Evolutionary conservation across 2,329 filamentous ascomycete species (phyloP).

Genomic region (Sordariomycetes sp.): DNA sequence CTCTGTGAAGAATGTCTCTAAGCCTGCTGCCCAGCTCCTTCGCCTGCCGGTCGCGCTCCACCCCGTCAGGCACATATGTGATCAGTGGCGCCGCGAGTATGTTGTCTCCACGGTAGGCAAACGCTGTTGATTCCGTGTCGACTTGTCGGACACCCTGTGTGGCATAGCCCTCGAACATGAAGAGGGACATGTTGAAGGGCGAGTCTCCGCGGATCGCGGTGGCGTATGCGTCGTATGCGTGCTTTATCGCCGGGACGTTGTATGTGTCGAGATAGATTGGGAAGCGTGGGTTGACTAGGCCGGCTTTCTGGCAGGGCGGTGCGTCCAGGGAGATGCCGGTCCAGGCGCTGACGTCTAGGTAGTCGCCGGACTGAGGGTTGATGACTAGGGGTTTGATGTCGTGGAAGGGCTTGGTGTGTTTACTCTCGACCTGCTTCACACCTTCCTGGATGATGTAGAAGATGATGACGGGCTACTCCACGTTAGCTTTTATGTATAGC

Average conservation of each 20-base stretch:
- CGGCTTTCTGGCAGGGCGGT: conserved; percentile 30
- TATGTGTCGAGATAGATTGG: conserved; percentile 32
- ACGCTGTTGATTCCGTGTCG: conserved; percentile 27
- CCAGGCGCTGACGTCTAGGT: conserved; percentile 34
- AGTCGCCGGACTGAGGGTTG: conserved; percentile 24
- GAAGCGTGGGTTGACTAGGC: conserved; percentile 29
- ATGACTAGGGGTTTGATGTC: conserved; percentile 26
- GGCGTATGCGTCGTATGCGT: conserved; percentile 22
- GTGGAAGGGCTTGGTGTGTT: conserved; percentile 31
- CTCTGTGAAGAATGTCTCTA: conserved; percentile 24
- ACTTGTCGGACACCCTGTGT: conserved; percentile 29
- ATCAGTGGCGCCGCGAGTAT: conserved; percentile 29
- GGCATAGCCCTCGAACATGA: conserved; percentile 47
- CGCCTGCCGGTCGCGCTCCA: conserved; percentile 21
- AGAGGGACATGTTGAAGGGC: conserved; percentile 23
- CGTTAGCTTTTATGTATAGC: neutral
- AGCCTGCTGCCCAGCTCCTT: conserved; percentile 24
- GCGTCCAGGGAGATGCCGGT: conserved; percentile 25
- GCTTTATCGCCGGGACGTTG: conserved; percentile 17
- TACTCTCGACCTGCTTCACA: conserved; percentile 24
- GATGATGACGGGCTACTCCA: conserved; percentile 23
- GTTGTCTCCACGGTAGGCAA: conserved; percentile 33
- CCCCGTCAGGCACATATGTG: conserved; percentile 21
- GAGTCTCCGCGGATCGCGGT: conserved; percentile 13
- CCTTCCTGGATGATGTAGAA: conserved; percentile 34